These are phyloP conservation scores for Niebla homalea DNA, from an alignment of 495 filamentous ascomycete genomes.

Conservation along the genomic window DNA sequence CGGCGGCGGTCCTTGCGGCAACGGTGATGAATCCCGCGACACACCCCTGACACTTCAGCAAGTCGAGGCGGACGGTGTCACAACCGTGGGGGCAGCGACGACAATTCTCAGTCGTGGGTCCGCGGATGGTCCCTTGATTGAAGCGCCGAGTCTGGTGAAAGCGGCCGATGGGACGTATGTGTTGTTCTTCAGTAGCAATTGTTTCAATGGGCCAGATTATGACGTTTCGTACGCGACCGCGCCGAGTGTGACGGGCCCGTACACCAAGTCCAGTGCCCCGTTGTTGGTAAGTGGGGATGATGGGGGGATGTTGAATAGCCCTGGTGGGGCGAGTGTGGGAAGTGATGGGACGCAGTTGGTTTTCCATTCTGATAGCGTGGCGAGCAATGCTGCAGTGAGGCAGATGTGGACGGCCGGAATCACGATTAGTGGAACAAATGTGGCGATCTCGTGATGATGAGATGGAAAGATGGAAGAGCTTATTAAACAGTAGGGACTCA, in stretches of 20 bases:
- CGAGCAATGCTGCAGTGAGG: constrained; percentile 23
- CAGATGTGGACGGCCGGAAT: constrained; percentile 30
- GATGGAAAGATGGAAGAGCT: no score
- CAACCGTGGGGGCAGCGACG: constrained; percentile 27
- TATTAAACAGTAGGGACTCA: no score
- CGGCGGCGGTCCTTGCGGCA: constrained; percentile 35
- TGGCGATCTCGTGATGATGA: background rate
- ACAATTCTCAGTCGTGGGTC: constrained; percentile 35
- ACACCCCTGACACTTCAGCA: constrained; percentile 45
- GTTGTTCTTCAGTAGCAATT: constrained; percentile 44
- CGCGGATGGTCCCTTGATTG: constrained; percentile 40
- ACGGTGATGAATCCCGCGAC: constrained; percentile 25
- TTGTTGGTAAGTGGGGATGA: constrained; percentile 31
- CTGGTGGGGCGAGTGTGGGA: constrained; percentile 34
- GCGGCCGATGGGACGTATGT: constrained; percentile 36
- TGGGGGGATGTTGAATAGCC: constrained; percentile 27
- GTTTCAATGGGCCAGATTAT: constrained; percentile 34
- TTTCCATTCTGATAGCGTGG: constrained; percentile 31
- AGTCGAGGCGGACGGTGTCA: constrained; percentile 36
- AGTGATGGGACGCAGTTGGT: constrained; percentile 28
- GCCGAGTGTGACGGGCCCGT: constrained; percentile 29
- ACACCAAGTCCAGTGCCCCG: constrained; percentile 23
- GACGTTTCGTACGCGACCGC: constrained; percentile 40
- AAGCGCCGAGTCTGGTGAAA: constrained; percentile 38
- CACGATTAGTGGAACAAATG: constrained; percentile 17